Percentiles rank a stretch among this genome's conserved stretches.
Conservation (phyloP, 176 grass and related monocot species). For the Aegilops speltoides region DNA sequence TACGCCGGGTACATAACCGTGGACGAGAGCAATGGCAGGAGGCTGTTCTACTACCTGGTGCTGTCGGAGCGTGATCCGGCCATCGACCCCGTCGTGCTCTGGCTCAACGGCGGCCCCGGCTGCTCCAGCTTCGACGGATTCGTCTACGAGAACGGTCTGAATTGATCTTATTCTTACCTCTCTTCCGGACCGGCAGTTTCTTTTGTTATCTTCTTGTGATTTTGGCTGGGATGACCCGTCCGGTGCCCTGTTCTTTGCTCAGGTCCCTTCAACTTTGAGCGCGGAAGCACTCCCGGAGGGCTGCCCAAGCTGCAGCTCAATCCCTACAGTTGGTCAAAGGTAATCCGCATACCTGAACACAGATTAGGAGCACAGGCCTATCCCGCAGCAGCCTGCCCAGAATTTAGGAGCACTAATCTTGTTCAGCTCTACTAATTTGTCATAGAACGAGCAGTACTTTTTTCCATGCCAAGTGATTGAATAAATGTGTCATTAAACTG, state of each 20-base stretch:
- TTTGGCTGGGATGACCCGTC: background rate
- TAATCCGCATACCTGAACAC: background rate
- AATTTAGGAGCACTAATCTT: too few species aligned
- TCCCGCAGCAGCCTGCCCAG: too few species aligned
- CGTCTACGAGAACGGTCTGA: conserved; percentile 66
- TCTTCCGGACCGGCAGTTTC: background rate
- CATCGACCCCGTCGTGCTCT: conserved; percentile 76
- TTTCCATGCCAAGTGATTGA: background rate
- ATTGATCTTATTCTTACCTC: background rate
- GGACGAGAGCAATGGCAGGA: conserved; percentile 52
- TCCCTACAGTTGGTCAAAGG: conserved; percentile 91
- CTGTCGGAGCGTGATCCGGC: conserved; percentile 61
- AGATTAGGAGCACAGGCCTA: too few species aligned
- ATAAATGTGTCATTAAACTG: background rate
- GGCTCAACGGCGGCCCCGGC: conserved; percentile 88
- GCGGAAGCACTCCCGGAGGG: conserved; percentile 23
- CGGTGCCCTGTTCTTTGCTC: background rate
- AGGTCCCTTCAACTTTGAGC: conserved; percentile 84
- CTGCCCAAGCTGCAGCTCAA: conserved; percentile 77
- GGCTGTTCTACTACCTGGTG: conserved; percentile 86
- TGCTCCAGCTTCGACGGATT: conserved; percentile 93
- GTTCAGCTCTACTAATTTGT: too few species aligned
- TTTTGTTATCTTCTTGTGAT: background rate
- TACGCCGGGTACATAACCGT: conserved; percentile 54
- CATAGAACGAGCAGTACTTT: background rate